Evolutionary conservation across 495 filamentous ascomycete genomes (phyloP).

Genomic region (Aspergillus sclerotioniger): DNA sequence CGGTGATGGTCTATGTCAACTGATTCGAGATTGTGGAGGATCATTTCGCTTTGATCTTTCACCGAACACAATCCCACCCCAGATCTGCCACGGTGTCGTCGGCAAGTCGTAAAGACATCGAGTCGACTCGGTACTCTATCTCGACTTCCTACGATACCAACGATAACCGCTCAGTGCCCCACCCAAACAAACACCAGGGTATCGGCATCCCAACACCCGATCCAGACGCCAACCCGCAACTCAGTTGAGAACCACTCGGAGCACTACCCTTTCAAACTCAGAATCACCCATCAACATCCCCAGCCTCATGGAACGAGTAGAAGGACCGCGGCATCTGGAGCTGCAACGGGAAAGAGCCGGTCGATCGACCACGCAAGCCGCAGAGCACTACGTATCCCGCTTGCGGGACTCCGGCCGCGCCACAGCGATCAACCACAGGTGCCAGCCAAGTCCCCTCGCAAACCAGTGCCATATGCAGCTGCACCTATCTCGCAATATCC

Average conservation of each 20-base stretch:
- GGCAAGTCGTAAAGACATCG: neutral
- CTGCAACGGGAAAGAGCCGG: neutral
- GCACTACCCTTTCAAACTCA: neutral
- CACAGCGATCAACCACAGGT: neutral
- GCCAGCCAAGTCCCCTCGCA: neutral
- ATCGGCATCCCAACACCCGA: neutral
- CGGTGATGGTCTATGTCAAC: conserved; percentile 42
- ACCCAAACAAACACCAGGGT: neutral
- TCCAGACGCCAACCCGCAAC: neutral
- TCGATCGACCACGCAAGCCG: neutral
- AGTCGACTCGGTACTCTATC: neutral
- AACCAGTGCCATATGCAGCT: neutral
- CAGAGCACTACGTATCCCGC: neutral
- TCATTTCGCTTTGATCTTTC: neutral
- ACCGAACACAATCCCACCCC: neutral
- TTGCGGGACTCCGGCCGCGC: neutral
- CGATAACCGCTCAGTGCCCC: neutral
- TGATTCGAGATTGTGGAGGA: conserved; percentile 8
- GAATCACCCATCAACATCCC: neutral
- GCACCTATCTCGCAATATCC: neutral
- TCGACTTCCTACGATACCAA: neutral
- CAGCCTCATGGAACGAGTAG: neutral
- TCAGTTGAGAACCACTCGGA: neutral
- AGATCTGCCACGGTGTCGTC: neutral
- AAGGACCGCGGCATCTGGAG: neutral